phyloP scores from a whole-genome alignment of 1,139 yeast species.

The Kluyveromyces sp. region DNA sequence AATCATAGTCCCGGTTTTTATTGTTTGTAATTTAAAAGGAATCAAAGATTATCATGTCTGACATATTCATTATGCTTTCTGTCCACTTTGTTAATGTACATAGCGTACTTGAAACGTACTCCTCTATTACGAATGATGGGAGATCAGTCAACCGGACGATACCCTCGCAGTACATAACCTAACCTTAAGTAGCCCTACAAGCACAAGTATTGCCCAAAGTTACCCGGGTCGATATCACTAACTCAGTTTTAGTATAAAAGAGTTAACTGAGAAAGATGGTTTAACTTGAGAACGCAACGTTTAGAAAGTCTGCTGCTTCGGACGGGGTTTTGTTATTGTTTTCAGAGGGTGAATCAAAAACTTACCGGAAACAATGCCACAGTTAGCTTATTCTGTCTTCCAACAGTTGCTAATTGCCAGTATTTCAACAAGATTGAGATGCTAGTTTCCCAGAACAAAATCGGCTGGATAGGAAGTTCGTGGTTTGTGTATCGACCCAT shows the following conservation, averaged over 20 bases:
- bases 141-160: too few relatives aligned
- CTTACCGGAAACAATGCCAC: conserved; percentile 34
- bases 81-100: neutral
- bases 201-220: too few relatives aligned
- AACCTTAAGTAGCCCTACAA: too few relatives aligned
- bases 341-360: conserved; percentile 31
- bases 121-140: too few relatives aligned
- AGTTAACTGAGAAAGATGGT: neutral
- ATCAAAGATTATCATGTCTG: conserved; percentile 4
- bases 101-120: too few relatives aligned
- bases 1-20: neutral
- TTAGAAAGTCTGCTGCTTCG: neutral
- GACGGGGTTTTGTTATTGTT: conserved; percentile 9
- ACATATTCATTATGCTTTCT: neutral
- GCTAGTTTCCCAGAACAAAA: conserved; percentile 33
- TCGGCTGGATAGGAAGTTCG: conserved; percentile 35
- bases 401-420: conserved; percentile 35
- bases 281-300: neutral
- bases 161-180: too few relatives aligned
- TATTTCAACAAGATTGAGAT: conserved; percentile 29
- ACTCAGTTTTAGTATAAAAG: neutral
- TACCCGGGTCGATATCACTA: too few relatives aligned
- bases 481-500: conserved; percentile 26
- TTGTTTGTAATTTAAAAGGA: conserved; percentile 7
- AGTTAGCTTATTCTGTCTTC: conserved; percentile 32